Conservation (phyloP, 2,329 filamentous ascomycete species). For the Leptographium galeiforme region DNA sequence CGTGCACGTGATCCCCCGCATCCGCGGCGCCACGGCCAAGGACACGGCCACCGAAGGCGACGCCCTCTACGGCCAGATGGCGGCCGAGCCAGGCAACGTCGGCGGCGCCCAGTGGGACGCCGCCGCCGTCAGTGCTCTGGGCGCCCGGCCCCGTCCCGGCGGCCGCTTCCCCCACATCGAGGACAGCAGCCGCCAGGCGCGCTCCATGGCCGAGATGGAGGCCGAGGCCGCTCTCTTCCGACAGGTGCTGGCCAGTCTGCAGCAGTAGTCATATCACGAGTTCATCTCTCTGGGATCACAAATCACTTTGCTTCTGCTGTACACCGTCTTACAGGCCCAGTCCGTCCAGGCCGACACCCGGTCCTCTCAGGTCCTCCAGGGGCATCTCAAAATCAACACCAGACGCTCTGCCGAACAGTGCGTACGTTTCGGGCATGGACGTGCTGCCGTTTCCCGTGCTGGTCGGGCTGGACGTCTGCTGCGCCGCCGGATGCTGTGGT, state of each 20-base stretch:
- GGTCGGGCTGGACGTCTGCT: background rate
- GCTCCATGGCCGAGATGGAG: conserved; percentile 63
- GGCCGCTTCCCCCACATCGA: conserved; percentile 57
- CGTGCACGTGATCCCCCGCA: conserved; percentile 76
- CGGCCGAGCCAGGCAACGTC: conserved; percentile 74
- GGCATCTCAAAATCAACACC: conserved; percentile 5
- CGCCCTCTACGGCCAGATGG: conserved; percentile 70
- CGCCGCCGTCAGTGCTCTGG: background rate
- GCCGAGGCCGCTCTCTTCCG: conserved; percentile 60
- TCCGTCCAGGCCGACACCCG: conserved; percentile 14
- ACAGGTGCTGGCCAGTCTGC: conserved; percentile 24
- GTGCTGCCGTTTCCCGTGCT: conserved; percentile 2
- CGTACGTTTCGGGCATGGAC: conserved; percentile 3
- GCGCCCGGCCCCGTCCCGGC: conserved; percentile 21
- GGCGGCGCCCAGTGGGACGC: conserved; percentile 53
- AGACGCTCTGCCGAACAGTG: background rate
- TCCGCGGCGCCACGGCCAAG: conserved; percentile 37
- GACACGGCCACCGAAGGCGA: conserved; percentile 35
- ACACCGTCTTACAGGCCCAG: background rate
- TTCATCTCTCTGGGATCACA: no score
- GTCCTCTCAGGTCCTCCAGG: conserved; percentile 15
- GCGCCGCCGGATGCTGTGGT: background rate
- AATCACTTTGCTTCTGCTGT: no score
- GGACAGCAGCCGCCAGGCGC: conserved; percentile 52
- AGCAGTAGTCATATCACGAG: conserved; percentile 16